Base-by-base conservation (phyloP, 148 eudicot species). In the Polygonum maritimum region DNA sequence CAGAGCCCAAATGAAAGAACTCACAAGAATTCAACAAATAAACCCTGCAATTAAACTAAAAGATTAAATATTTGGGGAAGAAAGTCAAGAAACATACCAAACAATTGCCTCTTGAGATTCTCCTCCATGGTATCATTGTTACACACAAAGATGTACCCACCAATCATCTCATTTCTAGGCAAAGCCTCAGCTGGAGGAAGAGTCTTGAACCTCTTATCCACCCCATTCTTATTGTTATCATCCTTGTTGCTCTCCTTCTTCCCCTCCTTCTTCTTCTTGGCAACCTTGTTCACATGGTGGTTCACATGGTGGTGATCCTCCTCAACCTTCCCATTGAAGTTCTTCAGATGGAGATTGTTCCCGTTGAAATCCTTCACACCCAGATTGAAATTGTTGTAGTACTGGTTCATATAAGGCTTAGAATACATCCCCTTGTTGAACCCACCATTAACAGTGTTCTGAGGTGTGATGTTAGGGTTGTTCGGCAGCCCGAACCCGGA, bases 41-140 rank as follows among this genome's bases (percentile, higher is more conserved):
- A 41, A 41, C 8, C 9, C 1, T 6, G 3, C 10, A 26, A 62
- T 62, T 26, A 26, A 49, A 49, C 54, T 26, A 26, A 26, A 15
- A 49, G 8, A 41, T 41, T 1, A 12, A 31, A 13, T 18, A 31
- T 26, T 62, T 31, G 69, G 69, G 38, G n/a, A n/a, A n/a, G n/a
- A n/a, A n/a, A 16, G 47, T n/a, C n/a, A 26, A 22, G 48, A 15
- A 54, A 40, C 85, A 71, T 91, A 92, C 97, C 98, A 85, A 95
- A 95, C 62, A 95, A 89, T 76, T 90, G 92, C 67, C 97, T 81
- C 80, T 88, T 82, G 81, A 95, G 88, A 82, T 95, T 93, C 80
- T 95, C 99, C 78, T 92, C 91, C 99, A 95, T 95, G 35, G 99
- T 95, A 82, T 95, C 99, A 80, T 95, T 92, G 82, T 95, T 95